Evolutionary conservation across 495 filamentous ascomycete genomes (phyloP).

Genomic region (Astrothelium macrocarpum): DNA sequence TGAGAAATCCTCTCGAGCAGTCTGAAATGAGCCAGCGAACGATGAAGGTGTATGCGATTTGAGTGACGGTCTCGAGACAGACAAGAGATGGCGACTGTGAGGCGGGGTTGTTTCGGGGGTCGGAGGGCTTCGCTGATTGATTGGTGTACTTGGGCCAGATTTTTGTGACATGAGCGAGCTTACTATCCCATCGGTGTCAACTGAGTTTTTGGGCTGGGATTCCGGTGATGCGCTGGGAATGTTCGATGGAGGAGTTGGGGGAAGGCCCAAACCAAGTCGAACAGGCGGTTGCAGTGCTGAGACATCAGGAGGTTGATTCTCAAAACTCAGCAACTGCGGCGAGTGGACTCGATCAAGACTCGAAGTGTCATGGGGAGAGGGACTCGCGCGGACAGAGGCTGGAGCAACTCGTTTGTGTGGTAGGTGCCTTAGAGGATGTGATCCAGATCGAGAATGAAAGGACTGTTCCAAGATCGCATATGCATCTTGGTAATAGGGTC

Average conservation of each 20-base stretch:
- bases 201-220: not conserved
- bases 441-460: not conserved
- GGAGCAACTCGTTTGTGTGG: not conserved
- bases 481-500: not conserved
- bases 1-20: constrained; percentile 28
- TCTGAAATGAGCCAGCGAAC: constrained; percentile 31
- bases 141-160: constrained; percentile 25
- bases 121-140: constrained; percentile 27
- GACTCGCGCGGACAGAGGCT: not conserved
- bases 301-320: not conserved
- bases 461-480: too few species aligned
- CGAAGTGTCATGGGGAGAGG: not conserved
- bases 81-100: constrained; percentile 20
- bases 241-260: constrained; percentile 21
- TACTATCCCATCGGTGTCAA: constrained; percentile 18
- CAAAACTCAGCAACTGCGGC: not conserved
- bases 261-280: constrained; percentile 10
- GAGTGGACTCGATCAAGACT: not conserved
- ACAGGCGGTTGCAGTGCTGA: not conserved
- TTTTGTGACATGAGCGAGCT: constrained; percentile 17
- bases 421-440: not conserved
- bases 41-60: constrained; percentile 20
- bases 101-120: constrained; percentile 33
- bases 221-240: not conserved
- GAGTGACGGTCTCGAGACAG: constrained; percentile 14